Conservation (phyloP, 192 early-diverging fungal species). For the Dissophora ornata region DNA sequence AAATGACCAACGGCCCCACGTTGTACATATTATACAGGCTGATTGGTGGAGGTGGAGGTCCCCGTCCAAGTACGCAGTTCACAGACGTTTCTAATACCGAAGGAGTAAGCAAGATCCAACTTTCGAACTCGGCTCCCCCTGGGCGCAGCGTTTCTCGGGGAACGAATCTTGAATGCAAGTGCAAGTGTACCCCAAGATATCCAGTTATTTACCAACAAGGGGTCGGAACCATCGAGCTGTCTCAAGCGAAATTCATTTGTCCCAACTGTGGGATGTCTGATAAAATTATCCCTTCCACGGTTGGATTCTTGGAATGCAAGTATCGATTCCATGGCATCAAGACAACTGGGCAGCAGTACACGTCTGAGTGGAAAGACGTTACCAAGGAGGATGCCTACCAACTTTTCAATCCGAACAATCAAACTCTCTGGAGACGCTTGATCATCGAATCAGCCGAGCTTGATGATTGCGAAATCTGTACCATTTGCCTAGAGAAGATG, state of each 20-base stretch:
- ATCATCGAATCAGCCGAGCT: conserved; percentile 14
- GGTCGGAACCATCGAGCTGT: conserved; percentile 7
- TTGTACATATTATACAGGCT: not conserved
- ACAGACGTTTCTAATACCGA: not conserved
- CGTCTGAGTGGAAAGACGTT: not conserved
- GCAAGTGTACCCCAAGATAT: conserved; percentile 1
- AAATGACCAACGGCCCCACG: not conserved
- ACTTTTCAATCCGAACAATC: not conserved
- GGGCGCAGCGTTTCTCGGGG: not conserved
- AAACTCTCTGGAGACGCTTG: not conserved
- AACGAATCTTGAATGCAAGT: conserved; percentile 14
- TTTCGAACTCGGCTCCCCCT: not conserved
- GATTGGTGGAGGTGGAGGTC: not conserved
- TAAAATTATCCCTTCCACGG: conserved; percentile 2
- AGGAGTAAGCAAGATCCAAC: not conserved
- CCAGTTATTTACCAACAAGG: not conserved
- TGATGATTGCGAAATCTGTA: not conserved
- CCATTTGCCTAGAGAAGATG: not conserved
- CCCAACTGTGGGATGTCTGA: not conserved
- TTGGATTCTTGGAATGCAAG: conserved; percentile 15
- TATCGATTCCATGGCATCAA: conserved; percentile 25
- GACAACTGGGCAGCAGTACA: not conserved
- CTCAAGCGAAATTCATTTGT: not conserved
- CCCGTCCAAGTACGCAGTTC: not conserved
- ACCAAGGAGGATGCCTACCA: not conserved